phyloP scores from a whole-genome alignment of 768 basidiomycete genomes.

The Mycena latifolia region DNA sequence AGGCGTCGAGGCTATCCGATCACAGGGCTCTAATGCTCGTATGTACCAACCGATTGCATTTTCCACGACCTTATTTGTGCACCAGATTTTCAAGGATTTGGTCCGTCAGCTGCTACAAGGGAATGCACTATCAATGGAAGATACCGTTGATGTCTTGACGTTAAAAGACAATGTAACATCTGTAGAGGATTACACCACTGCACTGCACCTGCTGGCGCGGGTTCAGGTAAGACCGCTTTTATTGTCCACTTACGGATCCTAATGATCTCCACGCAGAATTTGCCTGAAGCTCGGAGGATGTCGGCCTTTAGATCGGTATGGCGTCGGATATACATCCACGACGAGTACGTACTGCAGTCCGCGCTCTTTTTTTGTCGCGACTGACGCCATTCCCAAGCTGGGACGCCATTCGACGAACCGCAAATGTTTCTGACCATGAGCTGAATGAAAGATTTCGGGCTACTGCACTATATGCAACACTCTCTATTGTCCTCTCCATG shows the following conservation, averaged over 20 bases:
- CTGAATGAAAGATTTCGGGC: conserved; percentile 76
- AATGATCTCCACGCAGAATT: conserved; percentile 53
- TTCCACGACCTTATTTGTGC: not conserved
- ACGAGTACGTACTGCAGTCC: conserved; percentile 72
- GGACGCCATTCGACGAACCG: conserved; percentile 79
- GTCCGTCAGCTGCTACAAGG: conserved; percentile 81
- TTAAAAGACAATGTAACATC: conserved; percentile 81
- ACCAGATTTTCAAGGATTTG: conserved; percentile 77
- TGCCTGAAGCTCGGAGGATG: conserved; percentile 77
- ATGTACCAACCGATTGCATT: conserved; percentile 29
- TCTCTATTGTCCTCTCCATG: conserved; percentile 61
- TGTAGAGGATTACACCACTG: conserved; percentile 75
- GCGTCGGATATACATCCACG: conserved; percentile 90
- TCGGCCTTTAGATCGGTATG: conserved; percentile 84
- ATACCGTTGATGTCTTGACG: conserved; percentile 85
- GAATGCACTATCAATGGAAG: conserved; percentile 80
- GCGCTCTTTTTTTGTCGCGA: not conserved
- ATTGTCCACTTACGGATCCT: not conserved
- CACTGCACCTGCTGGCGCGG: conserved; percentile 73
- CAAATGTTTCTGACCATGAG: conserved; percentile 81
- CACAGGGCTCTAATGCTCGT: conserved; percentile 68
- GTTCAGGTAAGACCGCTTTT: conserved; percentile 56
- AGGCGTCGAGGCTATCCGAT: conserved; percentile 61
- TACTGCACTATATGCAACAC: conserved; percentile 81
- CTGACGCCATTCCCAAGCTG: conserved; percentile 65